Base-by-base conservation (phyloP, 1,139 yeast species). In the Geotrichum reessii region DNA sequence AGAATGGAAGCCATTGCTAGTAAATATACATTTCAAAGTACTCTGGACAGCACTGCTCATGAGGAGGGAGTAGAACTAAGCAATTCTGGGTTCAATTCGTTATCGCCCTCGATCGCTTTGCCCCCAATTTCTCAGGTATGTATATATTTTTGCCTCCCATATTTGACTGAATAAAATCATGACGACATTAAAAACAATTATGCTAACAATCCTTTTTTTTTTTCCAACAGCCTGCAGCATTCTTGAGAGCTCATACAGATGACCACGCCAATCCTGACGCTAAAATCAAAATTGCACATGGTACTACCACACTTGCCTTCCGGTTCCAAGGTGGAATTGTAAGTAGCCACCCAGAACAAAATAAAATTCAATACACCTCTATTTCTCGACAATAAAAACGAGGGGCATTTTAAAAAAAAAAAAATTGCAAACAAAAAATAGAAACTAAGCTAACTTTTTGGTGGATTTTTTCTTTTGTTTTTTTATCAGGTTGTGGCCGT, bases 241-340 rank as follows among this genome's bases (percentile, higher is more conserved):
- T 93, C 72, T 78, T 93, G 67, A 81, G 98, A 73, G 97, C 98
- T n/a, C 98, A 93, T 73, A 93, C 98, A 3, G 98, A 93, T 73
- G 97, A 93, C 73, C 85, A 91, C 44, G 73, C 84, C 62, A 93
- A 92, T 71, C 96, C 96, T 27, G 97, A 91, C 72, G 90, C 96
- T 76, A 87, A 86, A 71, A 93, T 95, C 75, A 93, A 93, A 74
- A 88, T 93, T 69, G 97, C 97, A 28, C 99, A 93, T 75, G 99
- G 99, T 74, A 93, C 99, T 28, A 93, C 99, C 17, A 93, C 99
- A 6, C 80, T 93, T 66, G 97, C 98, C 8, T 93, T 95, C 77
- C 81, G 98, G 73, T 95, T 92, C 75, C 84, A 92, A 75, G 97
- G 93, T 22, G 99, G 99, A 37, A 92, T 93, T 66, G 79, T 56